Evolutionary conservation across 2,329 filamentous ascomycete genomes (phyloP), one percentile per base, ranked within the genome.

Genomic region (Neonectria ditissima): DNA sequence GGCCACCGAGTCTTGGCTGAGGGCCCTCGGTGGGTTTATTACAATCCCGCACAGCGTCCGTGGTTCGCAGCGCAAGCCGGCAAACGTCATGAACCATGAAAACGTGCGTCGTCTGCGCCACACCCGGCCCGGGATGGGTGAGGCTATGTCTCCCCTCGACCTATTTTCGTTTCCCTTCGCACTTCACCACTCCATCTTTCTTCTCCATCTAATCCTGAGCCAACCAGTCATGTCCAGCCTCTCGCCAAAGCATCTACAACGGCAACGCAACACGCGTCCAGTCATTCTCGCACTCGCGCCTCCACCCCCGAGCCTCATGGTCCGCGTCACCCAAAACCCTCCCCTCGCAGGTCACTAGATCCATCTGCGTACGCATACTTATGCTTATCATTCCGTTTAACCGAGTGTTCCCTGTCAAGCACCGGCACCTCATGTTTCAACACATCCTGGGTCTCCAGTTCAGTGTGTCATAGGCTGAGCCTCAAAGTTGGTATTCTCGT

Each of bases 131-230:
- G 44, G 54, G 24, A 11, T 47, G 26, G 52, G 52, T 58, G 68
- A 63, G 70, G 70, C 70, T 69, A 69, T 71, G 70, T 63, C 61
- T 30, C 26, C 60, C 67, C 28, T 64, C 67, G 60, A 69, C 65
- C 60, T 66, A 67, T 41, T 47, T 24, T 57, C 30, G 45, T 28
- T 39, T 44, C 50, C 55, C 41, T 44, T 41, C 56, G n/a, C n/a
- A n/a, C n/a, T n/a, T n/a, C 45, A 11, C 20, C 22, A 3, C 43
- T n/a, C 16, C 20, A 47, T 44, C 34, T 16, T 39, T 45, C 24
- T 39, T n/a, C 44, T 18, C n/a, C 22, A 48, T 45, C 37, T 13
- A 39, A 37, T 18, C 34, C 37, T 8, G 55, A 63, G n/a, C 64
- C 56, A 67, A 61, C 65, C 39, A 59, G 3, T 54, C 56, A 50